These are phyloP conservation scores for Backusella parvicylindrica DNA, from an alignment of 192 early-diverging fungal genomes.

Conservation along the genomic window DNA sequence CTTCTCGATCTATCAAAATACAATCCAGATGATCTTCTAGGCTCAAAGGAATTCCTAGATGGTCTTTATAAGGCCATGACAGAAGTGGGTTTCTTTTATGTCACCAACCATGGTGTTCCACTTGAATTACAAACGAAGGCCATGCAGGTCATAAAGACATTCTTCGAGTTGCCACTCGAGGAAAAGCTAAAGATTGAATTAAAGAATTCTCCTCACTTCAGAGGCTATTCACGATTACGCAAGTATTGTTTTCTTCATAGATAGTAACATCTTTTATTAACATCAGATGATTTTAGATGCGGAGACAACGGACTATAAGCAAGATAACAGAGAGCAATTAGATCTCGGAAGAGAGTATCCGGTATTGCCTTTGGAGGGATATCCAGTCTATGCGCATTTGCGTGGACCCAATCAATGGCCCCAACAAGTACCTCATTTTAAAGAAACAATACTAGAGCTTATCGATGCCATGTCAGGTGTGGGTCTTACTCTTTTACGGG, in stretches of 20 bases:
- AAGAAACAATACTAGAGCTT: conserved; percentile 33
- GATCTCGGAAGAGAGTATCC: conserved; percentile 52
- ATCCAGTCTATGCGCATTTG: conserved; percentile 44
- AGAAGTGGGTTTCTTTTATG: conserved; percentile 58
- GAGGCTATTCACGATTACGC: conserved; percentile 53
- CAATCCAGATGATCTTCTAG: conserved; percentile 6
- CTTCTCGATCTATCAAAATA: conserved; percentile 24
- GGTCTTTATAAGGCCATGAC: conserved; percentile 49
- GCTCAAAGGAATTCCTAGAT: conserved; percentile 30
- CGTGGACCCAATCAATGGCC: conserved; percentile 66
- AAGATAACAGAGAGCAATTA: conserved; percentile 50
- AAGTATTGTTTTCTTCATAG: not conserved
- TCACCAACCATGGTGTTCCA: conserved; percentile 41
- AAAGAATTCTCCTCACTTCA: conserved; percentile 52
- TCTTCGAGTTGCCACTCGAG: conserved; percentile 52
- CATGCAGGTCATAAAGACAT: conserved; percentile 37
- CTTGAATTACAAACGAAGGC: conserved; percentile 21
- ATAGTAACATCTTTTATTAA: not conserved
- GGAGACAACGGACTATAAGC: conserved; percentile 34
- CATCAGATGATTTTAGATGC: conserved; percentile 14
- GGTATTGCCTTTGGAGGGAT: conserved; percentile 12
- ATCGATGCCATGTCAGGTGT: conserved; percentile 38
- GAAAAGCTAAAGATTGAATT: conserved; percentile 55
- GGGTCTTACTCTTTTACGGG: conserved; percentile 41
- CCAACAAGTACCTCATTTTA: conserved; percentile 41